Base-by-base conservation (phyloP, 495 filamentous ascomycete genomes). In the Xylaria scruposa region DNA sequence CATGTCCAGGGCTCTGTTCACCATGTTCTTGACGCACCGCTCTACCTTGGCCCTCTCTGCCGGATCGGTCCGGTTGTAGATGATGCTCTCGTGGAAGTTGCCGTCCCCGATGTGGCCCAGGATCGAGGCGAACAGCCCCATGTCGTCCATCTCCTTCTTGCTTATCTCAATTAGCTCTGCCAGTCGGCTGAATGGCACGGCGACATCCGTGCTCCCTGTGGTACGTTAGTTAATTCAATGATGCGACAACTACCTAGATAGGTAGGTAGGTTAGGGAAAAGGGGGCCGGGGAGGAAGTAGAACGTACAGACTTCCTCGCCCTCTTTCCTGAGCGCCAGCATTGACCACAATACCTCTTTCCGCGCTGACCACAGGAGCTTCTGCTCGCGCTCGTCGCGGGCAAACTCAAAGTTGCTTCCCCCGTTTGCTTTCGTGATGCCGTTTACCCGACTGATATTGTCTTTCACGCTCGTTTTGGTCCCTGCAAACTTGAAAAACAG, bases 81-180 rank as follows among this genome's bases (percentile, higher is more conserved):
- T 89, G 76, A 97, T 94, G 78, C 90, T 92, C 75, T 93, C 90
- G 78, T 97, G 94, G 80, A 97, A 97, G 79, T 98, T 98, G 9
- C 94, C 94, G 79, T 97, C 83, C 7, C 79, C 79, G n/a, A 81
- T 77, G 64, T 81, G 79, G 15, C 92, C 94, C 0, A 98, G 85
- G 31, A 95, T 94, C 78, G 90, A 93, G 24, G 93, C 94, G 76
- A 97, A 95, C 12, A 97, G 81, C 3, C 93, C 94, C 10, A 95
- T 83, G 9, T 92, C 89, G 75, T 95, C 92, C 83, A 97, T 89
- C 78, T 97, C 93, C 75, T 93, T 92, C 83, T 97, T 96, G 64
- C 92, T 94, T 49, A 92, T 87, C 77, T 97, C 94, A 68, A 97
- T 95, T 49, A 97, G 93, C 79, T 97, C 94, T 4, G 94, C 91